phyloP scores from a whole-genome alignment of 2,329 filamentous ascomycete species.

The Penicillium sp. region DNA sequence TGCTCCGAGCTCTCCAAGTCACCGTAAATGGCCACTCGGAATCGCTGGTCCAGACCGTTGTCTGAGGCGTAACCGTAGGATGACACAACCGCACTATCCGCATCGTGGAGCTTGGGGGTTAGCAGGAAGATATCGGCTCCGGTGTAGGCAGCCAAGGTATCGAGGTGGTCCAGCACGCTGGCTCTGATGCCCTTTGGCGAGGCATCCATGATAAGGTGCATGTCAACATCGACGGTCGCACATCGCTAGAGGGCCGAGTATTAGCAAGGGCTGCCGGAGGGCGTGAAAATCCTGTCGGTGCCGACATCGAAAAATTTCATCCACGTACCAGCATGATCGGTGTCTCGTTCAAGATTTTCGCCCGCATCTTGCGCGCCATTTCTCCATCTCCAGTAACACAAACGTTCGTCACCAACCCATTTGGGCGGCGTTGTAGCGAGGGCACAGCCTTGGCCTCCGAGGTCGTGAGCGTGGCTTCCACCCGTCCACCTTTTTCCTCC shows the following conservation, averaged over 20 bases:
- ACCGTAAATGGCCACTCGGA: slow-evolving; percentile 91
- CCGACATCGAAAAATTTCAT: slow-evolving; percentile 17
- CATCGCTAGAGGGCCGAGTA: slow-evolving; percentile 65
- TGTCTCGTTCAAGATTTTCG: slow-evolving; percentile 86
- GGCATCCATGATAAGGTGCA: slow-evolving; percentile 82
- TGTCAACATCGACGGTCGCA: slow-evolving; percentile 90
- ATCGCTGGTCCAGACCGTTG: slow-evolving; percentile 80
- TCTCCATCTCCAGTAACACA: slow-evolving; percentile 87
- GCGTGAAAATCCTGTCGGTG: slow-evolving; percentile 8
- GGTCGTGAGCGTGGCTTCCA: slow-evolving; percentile 81
- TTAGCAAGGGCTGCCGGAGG: slow-evolving; percentile 21
- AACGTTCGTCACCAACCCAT: slow-evolving; percentile 77
- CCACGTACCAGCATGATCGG: slow-evolving; percentile 83
- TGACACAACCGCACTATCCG: slow-evolving; percentile 72
- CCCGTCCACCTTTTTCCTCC: slow-evolving; percentile 65
- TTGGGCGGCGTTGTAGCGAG: slow-evolving; percentile 48
- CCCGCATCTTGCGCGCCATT: slow-evolving; percentile 83
- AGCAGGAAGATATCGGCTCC: slow-evolving; percentile 96
- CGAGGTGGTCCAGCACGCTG: slow-evolving; percentile 78
- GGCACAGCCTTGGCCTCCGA: slow-evolving; percentile 71
- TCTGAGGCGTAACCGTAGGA: slow-evolving; percentile 76
- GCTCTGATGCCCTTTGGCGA: slow-evolving; percentile 67
- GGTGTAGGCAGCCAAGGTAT: slow-evolving; percentile 82
- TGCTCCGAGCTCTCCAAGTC: slow-evolving; percentile 95
- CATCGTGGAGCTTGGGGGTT: slow-evolving; percentile 80